Base-by-base conservation (phyloP, 805 yeast genomes). In the Brettanomyces custersianus region DNA sequence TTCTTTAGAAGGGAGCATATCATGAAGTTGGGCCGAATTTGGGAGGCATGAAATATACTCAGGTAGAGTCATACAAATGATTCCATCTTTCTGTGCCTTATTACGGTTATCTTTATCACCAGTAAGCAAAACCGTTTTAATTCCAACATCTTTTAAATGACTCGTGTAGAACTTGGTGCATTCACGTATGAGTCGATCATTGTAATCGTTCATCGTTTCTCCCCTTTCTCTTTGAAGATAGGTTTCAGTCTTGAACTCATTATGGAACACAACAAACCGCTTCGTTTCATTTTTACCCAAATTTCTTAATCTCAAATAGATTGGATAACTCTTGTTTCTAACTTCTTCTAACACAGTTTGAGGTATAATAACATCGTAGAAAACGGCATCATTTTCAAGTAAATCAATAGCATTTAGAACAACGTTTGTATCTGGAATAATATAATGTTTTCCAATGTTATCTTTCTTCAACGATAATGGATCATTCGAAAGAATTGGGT, bases 311-410 rank as follows among this genome's bases (percentile, higher is more conserved):
- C 98, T 70, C 49, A 83, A 77, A 55, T 88, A 92, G 15, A 90
- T 78, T 4, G 98, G 95, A 51, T 78, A 74, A 34, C 95, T 84
- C 51, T 80, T 69, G 54, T 86, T 86, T 44, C 85, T 74, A 8
- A 90, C 95, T 57, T 92, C 97, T 47, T 94, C 96, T 24, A 92
- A 65, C 3, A 86, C 96, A 5, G 94, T 82, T 55, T 92, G 98
- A 2, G 97, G 95, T n/a, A 92, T 64, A 38, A 92, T 80, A 13
- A 88, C 95, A 59, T 92, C 97, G 50, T 70, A 80, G 51, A 92
- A 84, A 36, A 83, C 80, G 21, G 72, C 68, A 16, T 68, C 67
- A 48, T 76, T 79, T 57, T 92, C 99, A 38, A 92, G 62, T 40
- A 92, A 62, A 57, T 92, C 99, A 42, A 92, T 90, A 5, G 95